phyloP scores from a whole-genome alignment of 2,329 filamentous ascomycete genomes.

The Berkeleyomyces rouxiae region DNA sequence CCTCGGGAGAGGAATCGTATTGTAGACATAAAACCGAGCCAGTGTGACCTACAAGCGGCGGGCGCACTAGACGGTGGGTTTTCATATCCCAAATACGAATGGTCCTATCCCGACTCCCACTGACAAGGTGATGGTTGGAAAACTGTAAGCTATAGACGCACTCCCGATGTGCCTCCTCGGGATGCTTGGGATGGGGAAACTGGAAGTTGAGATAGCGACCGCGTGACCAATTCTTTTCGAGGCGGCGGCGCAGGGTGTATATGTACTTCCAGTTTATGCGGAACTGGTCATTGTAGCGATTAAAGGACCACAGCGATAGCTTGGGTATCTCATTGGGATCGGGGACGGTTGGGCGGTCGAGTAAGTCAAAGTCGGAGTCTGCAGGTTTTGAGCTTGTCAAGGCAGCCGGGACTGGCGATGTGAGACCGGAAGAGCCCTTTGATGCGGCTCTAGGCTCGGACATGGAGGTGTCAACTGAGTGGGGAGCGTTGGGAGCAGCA shows the following conservation, averaged over 20 bases:
- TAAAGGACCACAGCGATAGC: constrained; percentile 3
- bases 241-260: constrained; percentile 67
- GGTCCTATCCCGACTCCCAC: constrained; percentile 76
- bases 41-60: constrained; percentile 58
- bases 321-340: constrained; percentile 3
- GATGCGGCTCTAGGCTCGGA: background rate
- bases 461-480: background rate
- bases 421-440: constrained; percentile 15
- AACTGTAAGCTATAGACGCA: constrained; percentile 95
- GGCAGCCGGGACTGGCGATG: constrained; percentile 14
- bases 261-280: constrained; percentile 85
- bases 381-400: constrained; percentile 13
- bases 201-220: constrained; percentile 76
- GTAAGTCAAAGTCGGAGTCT: background rate
- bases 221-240: constrained; percentile 84
- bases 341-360: constrained; percentile 5
- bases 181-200: constrained; percentile 66
- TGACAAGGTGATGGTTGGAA: constrained; percentile 70
- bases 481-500: background rate
- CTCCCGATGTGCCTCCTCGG: constrained; percentile 71
- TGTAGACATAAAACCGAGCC: constrained; percentile 90
- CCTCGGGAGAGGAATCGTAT: constrained; percentile 73
- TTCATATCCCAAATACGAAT: constrained; percentile 83
- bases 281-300: constrained; percentile 24
- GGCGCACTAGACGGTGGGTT: constrained; percentile 56